Conservation (phyloP, 2,329 filamentous ascomycete species). For the Zarea fungicola region DNA sequence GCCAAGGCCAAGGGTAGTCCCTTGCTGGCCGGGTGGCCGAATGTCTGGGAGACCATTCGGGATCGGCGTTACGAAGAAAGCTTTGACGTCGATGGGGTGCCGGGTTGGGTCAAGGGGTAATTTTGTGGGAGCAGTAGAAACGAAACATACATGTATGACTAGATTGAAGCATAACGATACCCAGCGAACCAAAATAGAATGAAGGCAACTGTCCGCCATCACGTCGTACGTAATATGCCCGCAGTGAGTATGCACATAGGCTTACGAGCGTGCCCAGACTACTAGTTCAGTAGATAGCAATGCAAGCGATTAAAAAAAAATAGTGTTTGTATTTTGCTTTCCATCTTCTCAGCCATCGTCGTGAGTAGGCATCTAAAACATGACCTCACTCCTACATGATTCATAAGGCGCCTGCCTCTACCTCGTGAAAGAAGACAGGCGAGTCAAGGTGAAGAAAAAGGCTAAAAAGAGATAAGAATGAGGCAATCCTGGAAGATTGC, state of each 20-base stretch:
- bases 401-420: conserved; percentile 3
- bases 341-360: not conserved
- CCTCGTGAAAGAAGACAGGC: not conserved
- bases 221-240: no score
- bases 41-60: conserved; percentile 63
- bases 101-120: conserved; percentile 65
- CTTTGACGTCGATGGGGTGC: conserved; percentile 59
- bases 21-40: conserved; percentile 69
- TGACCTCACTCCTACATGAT: conserved; percentile 11
- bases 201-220: no score
- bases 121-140: no score
- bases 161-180: conserved; percentile 10
- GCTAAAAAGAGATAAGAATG: not conserved
- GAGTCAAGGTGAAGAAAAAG: conserved; percentile 2
- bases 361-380: conserved; percentile 6
- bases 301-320: not conserved
- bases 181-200: not conserved
- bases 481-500: not conserved
- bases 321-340: not conserved
- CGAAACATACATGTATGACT: not conserved
- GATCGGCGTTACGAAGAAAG: conserved; percentile 55
- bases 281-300: not conserved
- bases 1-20: conserved; percentile 61
- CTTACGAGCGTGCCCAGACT: no score
- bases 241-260: no score